A percentile compares a stretch with the other conserved stretches of the same genome.
Evolutionary conservation across 1,284 basidiomycete genomes (phyloP).

Genomic region (Hemileia vastatrix): DNA sequence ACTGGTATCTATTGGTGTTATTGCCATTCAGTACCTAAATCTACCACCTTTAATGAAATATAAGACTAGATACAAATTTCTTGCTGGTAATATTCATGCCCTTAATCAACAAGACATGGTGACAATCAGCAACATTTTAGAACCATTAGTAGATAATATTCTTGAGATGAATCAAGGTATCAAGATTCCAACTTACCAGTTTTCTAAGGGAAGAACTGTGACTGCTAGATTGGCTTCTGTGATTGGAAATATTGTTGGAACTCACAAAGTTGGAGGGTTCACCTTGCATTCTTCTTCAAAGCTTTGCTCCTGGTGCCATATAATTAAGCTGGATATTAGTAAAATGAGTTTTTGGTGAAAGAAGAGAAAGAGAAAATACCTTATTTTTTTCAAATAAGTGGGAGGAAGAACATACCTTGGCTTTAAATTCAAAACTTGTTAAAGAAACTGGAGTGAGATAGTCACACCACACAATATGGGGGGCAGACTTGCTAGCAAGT

Average conservation of each 20-base stretch:
- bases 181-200: not conserved
- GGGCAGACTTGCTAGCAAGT: too few species aligned
- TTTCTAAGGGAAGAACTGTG: not conserved
- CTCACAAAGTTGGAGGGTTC: slow-evolving; percentile 2
- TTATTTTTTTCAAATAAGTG: too few species aligned
- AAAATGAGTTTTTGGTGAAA: not conserved
- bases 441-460: too few species aligned
- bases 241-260: not conserved
- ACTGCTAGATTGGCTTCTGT: not conserved
- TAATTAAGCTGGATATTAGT: not conserved
- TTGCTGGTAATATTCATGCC: slow-evolving; percentile 1
- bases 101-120: not conserved
- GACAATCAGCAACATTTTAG: slow-evolving; percentile 3
- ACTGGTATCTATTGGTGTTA: too few species aligned
- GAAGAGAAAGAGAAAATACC: too few species aligned
- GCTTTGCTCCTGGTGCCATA: not conserved
- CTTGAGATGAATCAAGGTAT: slow-evolving; percentile 1
- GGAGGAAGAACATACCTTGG: too few species aligned
- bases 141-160: not conserved
- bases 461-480: too few species aligned
- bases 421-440: too few species aligned
- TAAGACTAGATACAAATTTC: too few species aligned
- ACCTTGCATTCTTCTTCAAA: not conserved
- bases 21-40: too few species aligned
- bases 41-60: too few species aligned